Conservation (phyloP, 306 rosid species). For the Begonia peltatifolia region DNA sequence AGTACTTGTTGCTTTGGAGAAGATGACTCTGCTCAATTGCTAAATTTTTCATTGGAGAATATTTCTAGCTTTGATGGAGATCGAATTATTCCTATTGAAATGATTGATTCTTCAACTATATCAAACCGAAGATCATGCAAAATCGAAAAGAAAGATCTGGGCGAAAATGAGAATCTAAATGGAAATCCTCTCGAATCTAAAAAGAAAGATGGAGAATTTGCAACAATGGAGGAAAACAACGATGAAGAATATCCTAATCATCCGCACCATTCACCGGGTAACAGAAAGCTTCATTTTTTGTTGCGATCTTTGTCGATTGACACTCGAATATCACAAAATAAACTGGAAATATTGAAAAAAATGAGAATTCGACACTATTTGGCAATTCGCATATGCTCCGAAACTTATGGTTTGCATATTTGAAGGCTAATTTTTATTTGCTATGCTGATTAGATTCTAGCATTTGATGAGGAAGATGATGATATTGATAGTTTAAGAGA, state of each 20-base stretch:
- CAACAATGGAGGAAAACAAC: background rate
- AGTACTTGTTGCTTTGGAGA: constrained; percentile 11
- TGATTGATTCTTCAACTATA: constrained; percentile 24
- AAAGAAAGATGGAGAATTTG: background rate
- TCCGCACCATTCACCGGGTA: background rate
- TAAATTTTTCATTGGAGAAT: constrained; percentile 54
- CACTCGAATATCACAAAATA: no score
- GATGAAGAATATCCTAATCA: background rate
- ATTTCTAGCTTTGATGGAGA: constrained; percentile 41
- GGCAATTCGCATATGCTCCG: no score
- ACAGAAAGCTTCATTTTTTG: background rate
- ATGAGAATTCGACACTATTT: no score
- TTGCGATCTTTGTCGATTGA: background rate
- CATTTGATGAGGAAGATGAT: background rate
- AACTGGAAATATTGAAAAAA: no score
- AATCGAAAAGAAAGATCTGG: constrained; percentile 17
- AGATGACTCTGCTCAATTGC: constrained; percentile 20
- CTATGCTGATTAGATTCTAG: background rate
- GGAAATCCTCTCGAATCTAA: constrained; percentile 46
- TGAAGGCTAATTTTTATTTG: background rate
- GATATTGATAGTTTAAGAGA: constrained; percentile 19
- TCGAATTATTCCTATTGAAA: constrained; percentile 61
- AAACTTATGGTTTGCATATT: no score
- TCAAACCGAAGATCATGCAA: constrained; percentile 12
- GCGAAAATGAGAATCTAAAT: constrained; percentile 17